Evolutionary conservation across 2,329 filamentous ascomycete species (phyloP).

Genomic region (Amylocarpus encephaloides): DNA sequence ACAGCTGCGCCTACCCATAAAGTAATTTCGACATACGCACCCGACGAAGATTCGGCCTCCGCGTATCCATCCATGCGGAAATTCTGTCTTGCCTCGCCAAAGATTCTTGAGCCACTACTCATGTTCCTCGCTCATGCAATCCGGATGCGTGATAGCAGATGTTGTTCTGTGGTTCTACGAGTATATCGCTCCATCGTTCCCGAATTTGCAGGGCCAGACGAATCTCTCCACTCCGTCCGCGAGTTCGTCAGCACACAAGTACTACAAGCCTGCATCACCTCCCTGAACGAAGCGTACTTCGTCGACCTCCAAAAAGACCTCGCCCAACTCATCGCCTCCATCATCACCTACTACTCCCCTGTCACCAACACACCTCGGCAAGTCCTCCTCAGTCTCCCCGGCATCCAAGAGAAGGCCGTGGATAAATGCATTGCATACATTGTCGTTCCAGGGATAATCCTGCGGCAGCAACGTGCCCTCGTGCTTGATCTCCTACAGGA

Average conservation of each 20-base stretch:
- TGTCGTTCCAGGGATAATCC: conserved; percentile 49
- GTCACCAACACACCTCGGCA: conserved; percentile 63
- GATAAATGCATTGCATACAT: conserved; percentile 57
- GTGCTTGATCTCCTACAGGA: conserved; percentile 81
- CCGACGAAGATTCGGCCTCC: conserved; percentile 14
- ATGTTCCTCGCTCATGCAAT: conserved; percentile 89
- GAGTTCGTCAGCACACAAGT: conserved; percentile 89
- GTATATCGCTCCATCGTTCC: conserved; percentile 82
- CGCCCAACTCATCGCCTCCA: conserved; percentile 77
- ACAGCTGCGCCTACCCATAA: conserved; percentile 16
- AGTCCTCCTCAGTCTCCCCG: conserved; percentile 74
- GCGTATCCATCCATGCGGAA: conserved; percentile 58
- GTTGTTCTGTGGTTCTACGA: conserved; percentile 76
- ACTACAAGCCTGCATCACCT: conserved; percentile 81
- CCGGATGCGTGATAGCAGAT: conserved; percentile 81
- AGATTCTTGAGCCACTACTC: conserved; percentile 80
- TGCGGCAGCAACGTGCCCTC: conserved; percentile 72
- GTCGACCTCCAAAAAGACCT: conserved; percentile 93
- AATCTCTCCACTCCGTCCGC: conserved; percentile 56
- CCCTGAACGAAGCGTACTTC: conserved; percentile 91
- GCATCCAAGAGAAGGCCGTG: conserved; percentile 63
- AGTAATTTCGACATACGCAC: conserved; percentile 26
- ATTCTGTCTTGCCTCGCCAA: conserved; percentile 73
- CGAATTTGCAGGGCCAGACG: conserved; percentile 57
- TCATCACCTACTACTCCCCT: conserved; percentile 69